These are phyloP conservation scores for Avena insularis DNA, from an alignment of 176 grass and related monocot species.

Conservation along the genomic window DNA sequence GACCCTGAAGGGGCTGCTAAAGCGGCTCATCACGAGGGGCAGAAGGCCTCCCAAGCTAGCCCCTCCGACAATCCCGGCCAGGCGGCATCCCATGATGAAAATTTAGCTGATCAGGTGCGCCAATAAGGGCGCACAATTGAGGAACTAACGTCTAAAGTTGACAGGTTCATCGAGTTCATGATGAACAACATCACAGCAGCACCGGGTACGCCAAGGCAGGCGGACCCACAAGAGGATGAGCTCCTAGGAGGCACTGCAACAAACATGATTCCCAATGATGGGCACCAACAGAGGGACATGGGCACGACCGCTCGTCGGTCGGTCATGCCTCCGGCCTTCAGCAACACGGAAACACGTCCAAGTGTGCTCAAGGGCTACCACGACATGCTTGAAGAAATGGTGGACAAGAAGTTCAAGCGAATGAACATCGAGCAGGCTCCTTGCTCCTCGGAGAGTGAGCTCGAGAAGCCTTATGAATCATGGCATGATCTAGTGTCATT, in stretches of 20 bases:
- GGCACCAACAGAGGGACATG: rapidly evolving
- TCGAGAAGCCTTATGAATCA: no score
- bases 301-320: no score
- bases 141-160: background rate
- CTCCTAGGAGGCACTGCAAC: background rate
- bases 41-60: background rate
- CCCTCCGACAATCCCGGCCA: background rate
- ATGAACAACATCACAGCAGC: background rate
- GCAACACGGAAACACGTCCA: no score
- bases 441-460: no score
- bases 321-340: no score
- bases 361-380: background rate
- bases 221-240: background rate
- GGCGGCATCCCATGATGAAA: rapidly evolving
- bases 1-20: background rate
- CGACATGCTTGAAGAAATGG: background rate
- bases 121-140: background rate
- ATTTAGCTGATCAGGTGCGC: background rate
- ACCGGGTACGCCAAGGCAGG: background rate
- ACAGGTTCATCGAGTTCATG: background rate
- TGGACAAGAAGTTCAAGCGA: background rate
- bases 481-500: no score
- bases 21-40: background rate
- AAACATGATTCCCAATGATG: no score
- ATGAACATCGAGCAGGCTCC: no score